A percentile compares a stretch with the other conserved stretches of the same genome.
Evolutionary conservation across 495 filamentous ascomycete genomes (phyloP).

Genomic region (Chaetomium fimeti): DNA sequence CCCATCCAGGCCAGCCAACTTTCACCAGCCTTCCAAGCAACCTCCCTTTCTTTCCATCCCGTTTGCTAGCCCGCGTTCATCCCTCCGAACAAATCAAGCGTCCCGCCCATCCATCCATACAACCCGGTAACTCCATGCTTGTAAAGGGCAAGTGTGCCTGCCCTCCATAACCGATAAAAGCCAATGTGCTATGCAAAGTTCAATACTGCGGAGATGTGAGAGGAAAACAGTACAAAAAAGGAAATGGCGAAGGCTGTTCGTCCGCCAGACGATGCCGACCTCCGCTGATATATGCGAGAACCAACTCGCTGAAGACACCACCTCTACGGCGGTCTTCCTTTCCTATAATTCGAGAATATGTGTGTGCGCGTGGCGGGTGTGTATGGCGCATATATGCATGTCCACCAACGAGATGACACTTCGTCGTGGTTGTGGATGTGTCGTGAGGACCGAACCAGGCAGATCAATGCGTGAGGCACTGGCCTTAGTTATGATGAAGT

Average conservation of each 20-base stretch:
- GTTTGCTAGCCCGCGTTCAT: background rate
- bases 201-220: slow-evolving; percentile 5
- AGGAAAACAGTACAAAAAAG: slow-evolving; percentile 19
- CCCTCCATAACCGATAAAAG: slow-evolving; percentile 14
- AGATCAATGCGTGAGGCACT: background rate
- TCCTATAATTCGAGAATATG: background rate
- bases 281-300: background rate
- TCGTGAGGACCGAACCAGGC: background rate
- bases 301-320: background rate
- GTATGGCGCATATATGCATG: background rate
- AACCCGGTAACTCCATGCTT: slow-evolving; percentile 21
- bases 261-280: background rate
- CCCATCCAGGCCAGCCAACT: background rate
- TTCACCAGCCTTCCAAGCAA: background rate
- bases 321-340: background rate
- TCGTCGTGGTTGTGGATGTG: background rate
- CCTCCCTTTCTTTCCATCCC: background rate
- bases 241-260: background rate
- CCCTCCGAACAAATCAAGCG: slow-evolving; percentile 1
- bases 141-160: background rate
- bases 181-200: slow-evolving; percentile 32
- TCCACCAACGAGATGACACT: background rate
- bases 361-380: background rate
- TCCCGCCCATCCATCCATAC: slow-evolving; percentile 7
- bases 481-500: background rate